A percentile compares a stretch with the other conserved stretches of the same genome.
These are phyloP conservation scores for Phytopythium boreale DNA, from an alignment of 352 stramenopile genomes.

Conservation along the genomic window DNA sequence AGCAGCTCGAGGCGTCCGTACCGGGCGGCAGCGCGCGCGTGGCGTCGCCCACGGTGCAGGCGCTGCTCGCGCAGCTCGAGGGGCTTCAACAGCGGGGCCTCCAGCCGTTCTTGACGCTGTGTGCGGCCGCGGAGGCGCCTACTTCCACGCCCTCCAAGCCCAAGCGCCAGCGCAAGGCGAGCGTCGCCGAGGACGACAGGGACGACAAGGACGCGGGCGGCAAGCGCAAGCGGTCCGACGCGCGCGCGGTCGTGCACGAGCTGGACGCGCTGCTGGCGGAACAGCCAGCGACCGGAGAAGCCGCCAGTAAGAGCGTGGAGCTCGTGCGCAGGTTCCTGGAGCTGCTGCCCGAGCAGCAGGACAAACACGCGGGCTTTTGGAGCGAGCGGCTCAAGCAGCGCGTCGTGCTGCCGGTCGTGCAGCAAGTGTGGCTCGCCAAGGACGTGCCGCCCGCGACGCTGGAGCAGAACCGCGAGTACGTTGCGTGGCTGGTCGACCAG, in stretches of 20 bases:
- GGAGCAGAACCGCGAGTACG: not conserved
- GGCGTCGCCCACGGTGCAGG: constrained; percentile 15
- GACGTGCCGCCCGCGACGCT: not conserved
- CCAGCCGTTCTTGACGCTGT: constrained; percentile 6
- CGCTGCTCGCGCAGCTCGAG: constrained; percentile 33
- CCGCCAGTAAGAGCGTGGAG: not conserved
- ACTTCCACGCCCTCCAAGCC: not conserved
- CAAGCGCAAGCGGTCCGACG: constrained; percentile 7
- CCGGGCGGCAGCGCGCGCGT: constrained; percentile 6
- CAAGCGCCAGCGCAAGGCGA: not conserved
- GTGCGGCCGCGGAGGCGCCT: constrained; percentile 6
- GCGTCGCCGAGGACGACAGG: not conserved
- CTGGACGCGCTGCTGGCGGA: constrained; percentile 5
- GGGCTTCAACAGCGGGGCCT: constrained; percentile 21
- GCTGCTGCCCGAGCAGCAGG: not conserved
- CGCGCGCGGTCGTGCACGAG: constrained; percentile 9
- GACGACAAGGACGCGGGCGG: not conserved
- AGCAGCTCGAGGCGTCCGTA: constrained; percentile 14
- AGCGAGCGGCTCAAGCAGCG: not conserved
- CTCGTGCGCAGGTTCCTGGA: constrained; percentile 7
- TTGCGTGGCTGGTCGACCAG: not conserved
- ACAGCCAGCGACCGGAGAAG: not conserved
- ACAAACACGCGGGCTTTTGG: constrained; percentile 1
- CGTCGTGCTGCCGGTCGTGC: constrained; percentile 2
- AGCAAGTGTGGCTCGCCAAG: not conserved